Base-by-base conservation (phyloP, 2,329 filamentous ascomycete species). In the Aspergillus sp. region DNA sequence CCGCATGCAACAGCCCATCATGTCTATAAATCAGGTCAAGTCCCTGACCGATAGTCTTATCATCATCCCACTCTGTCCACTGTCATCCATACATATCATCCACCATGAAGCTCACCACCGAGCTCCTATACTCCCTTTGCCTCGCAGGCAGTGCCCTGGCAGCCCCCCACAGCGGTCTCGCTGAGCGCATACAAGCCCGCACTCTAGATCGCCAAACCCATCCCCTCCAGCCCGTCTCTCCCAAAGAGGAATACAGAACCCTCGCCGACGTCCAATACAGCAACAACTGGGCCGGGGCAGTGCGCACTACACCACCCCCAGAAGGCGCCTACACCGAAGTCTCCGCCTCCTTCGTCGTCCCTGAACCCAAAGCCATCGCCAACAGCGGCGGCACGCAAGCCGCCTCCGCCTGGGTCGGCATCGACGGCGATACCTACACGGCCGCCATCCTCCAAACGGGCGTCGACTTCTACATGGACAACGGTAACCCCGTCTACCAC, bases 221-320 rank as follows among this genome's bases (percentile, higher is more conserved):
- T 12, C 60, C 62, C 2, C 43, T 56, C 5, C 33, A 46, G 28
- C 47, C 43, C 12, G 8, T 51, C 7, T 37, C 39, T 12, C 31
- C 36, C 7, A 43, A 52, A 33, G 34, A 27, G 43, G 30, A 49
- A 44, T 7, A 40, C 7, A 40, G 41, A 26, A 54, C 53, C 9
- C 44, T 45, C 8, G 60, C 65, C 38, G 57, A 76, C 11, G 70
- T 75, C 27, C 54, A 72, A 28, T 81, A 81, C 66, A 73, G 67
- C 46, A 67, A 64, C 54, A 82, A 82, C 68, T 82, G 79, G 79
- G 74, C 78, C 7, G 80, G 80, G 30, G 76, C 76, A 1, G 75
- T 81, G 7, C 69, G 78, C 40, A 72, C 73, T 30, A 19, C 58
- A 4, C 60, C 63, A n/a, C 61, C 61, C 9, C 42, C 58, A 0